A percentile compares a stretch with the other conserved stretches of the same genome.
Conservation (phyloP, 2,329 filamentous ascomycete species). For the Pseudocercospora fuligena region DNA sequence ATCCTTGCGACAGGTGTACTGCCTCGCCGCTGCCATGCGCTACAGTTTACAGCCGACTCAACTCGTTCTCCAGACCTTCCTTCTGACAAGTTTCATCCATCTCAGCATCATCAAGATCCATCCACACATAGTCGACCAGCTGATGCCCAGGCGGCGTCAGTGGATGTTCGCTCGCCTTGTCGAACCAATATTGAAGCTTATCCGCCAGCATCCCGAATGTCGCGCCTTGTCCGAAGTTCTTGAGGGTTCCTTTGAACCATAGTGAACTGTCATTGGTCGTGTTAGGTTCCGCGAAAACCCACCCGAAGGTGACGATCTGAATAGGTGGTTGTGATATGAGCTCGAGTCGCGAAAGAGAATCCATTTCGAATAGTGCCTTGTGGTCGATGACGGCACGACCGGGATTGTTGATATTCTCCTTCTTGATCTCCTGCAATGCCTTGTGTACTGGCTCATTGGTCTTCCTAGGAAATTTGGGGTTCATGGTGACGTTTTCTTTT, state of each 20-base stretch:
- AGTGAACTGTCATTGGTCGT: not conserved
- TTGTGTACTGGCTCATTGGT: not conserved
- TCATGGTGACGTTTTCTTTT: not conserved
- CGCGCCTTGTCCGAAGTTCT: not conserved
- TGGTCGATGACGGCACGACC: not conserved
- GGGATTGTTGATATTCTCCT: not conserved
- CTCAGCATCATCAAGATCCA: not conserved
- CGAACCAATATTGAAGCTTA: not conserved
- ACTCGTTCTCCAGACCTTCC: not conserved
- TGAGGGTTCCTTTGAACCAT: not conserved
- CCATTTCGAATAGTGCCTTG: not conserved
- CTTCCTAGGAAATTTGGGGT: not conserved
- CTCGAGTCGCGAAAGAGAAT: not conserved
- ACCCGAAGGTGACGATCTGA: not conserved
- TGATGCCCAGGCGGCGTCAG: not conserved
- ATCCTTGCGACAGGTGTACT: not conserved
- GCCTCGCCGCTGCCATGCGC: not conserved
- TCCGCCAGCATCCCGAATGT: not conserved
- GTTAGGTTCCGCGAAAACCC: not conserved
- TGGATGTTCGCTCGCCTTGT: not conserved
- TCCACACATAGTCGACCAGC: not conserved
- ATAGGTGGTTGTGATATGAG: not conserved
- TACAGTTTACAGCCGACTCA: not conserved
- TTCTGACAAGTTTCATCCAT: no score
- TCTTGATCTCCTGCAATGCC: not conserved